Base-by-base conservation (phyloP, 2,329 filamentous ascomycete species). In the Aspergillus sp. region DNA sequence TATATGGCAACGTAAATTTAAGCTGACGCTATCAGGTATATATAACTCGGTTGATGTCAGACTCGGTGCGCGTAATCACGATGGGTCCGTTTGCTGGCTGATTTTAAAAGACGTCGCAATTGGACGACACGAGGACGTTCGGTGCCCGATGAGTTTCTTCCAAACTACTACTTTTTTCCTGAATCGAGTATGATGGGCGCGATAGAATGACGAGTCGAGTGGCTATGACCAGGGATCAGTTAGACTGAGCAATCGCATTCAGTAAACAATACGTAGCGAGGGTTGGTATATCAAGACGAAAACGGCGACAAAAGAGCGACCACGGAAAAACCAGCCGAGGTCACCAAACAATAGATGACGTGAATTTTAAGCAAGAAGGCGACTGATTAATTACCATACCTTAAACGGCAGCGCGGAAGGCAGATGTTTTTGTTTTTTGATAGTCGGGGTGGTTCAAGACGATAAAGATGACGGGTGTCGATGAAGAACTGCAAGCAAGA, bases 1-100 rank as follows among this genome's bases (percentile, higher is more conserved):
- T 65, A 49, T 65, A 67, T 53, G 59, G 57, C 50, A 67, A 64
- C 66, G 66, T 37, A 15, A 37, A 68, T 63, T 69, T 53, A 59
- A 54, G 57, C 54, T 59, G 46, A 37, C 33, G 49, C 48, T 34
- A 41, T 13, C 4, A 9, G 7, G 46, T 57, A 54, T 59, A 52
- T 50, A 59, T 46, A 51, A 13, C 24, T 24, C 34, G 30, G 51
- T 37, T 24, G 20, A 54, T n/a, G 44, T 54, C 39, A 41, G 20
- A 51, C 12, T 52, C 20, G 27, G 39, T 50, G 56, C 51, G 41
- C 51, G 51, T 37, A 53, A 22, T 51, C 13, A 27, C 12, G 22
- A 52, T 20, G 50, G 51, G 19, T 27, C 20, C 6, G 37, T 24
- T 40, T 30, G 8, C 3, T 30, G 27, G 39, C 9, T 24, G 51